phyloP scores from a whole-genome alignment of 148 eudicot species.

The Rhododendron henanense region DNA sequence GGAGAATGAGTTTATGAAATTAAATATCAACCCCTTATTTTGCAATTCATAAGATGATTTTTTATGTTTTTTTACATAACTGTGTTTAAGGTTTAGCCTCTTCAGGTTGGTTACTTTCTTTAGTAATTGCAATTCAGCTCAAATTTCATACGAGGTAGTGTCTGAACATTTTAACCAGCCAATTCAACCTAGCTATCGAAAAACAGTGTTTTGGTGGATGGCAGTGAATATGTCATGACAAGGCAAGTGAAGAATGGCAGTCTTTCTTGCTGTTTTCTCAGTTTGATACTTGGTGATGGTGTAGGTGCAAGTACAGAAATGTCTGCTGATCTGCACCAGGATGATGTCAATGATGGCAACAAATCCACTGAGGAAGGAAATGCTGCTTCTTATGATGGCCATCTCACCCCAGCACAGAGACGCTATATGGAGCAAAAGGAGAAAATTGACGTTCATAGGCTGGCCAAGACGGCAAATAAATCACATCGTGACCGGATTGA shows the following conservation, averaged over 20 bases:
- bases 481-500: slow-evolving; percentile 65
- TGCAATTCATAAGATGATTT: neutral
- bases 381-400: slow-evolving; percentile 41
- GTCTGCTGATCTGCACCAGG: slow-evolving; percentile 24
- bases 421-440: slow-evolving; percentile 92
- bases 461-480: slow-evolving; percentile 70
- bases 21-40: neutral
- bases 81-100: neutral
- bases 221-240: neutral
- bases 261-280: neutral
- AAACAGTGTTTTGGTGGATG: neutral
- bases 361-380: slow-evolving; percentile 31
- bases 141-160: neutral
- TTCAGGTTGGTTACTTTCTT: neutral
- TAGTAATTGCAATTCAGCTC: neutral
- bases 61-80: neutral
- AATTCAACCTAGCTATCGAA: neutral
- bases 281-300: neutral
- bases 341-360: slow-evolving; percentile 28
- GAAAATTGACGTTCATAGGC: slow-evolving; percentile 60
- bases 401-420: slow-evolving; percentile 85
- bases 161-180: neutral
- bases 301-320: slow-evolving; percentile 34
- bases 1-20: neutral
- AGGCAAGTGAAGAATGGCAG: neutral